phyloP scores from a whole-genome alignment of 2,329 filamentous ascomycete species.

The Septoria petroselini region DNA sequence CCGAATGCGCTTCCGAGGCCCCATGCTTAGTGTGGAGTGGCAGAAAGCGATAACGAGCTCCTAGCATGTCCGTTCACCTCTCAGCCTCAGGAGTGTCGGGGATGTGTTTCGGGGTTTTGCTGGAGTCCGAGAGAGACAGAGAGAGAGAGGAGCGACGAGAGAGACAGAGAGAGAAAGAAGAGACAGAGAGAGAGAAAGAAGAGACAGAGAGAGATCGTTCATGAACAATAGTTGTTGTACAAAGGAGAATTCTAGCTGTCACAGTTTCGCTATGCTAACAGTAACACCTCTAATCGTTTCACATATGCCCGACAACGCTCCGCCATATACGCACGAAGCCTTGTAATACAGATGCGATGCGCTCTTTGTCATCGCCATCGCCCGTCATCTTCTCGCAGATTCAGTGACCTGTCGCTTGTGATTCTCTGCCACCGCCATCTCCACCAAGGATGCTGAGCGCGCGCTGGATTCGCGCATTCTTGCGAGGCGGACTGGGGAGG shows the following conservation, averaged over 20 bases:
- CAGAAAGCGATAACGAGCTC: too few species aligned
- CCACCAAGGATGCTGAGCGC: slow-evolving; percentile 31
- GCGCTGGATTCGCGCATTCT: slow-evolving; percentile 22
- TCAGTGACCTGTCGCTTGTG: slow-evolving; percentile 13
- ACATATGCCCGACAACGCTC: slow-evolving; percentile 13
- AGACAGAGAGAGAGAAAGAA: background rate
- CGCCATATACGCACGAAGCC: slow-evolving; percentile 16
- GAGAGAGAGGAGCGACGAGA: too few species aligned
- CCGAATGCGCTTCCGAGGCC: too few species aligned
- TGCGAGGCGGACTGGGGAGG: slow-evolving; percentile 13
- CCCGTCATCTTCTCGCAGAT: slow-evolving; percentile 6
- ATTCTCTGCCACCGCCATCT: slow-evolving; percentile 31
- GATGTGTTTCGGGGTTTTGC: too few species aligned
- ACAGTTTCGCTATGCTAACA: slow-evolving; percentile 12
- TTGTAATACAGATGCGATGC: slow-evolving; percentile 17
- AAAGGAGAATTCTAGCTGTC: slow-evolving; percentile 20
- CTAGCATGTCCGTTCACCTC: too few species aligned
- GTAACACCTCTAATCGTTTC: slow-evolving; percentile 17
- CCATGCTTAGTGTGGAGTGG: too few species aligned
- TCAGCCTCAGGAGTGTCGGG: too few species aligned
- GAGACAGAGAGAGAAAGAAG: too few species aligned
- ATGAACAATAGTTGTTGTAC: slow-evolving; percentile 12
- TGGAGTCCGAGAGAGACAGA: too few species aligned
- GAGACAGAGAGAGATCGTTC: background rate
- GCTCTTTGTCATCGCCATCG: slow-evolving; percentile 6